Evolutionary conservation across 148 eudicot genomes (phyloP).

Genomic region (Rhododendron vialii): DNA sequence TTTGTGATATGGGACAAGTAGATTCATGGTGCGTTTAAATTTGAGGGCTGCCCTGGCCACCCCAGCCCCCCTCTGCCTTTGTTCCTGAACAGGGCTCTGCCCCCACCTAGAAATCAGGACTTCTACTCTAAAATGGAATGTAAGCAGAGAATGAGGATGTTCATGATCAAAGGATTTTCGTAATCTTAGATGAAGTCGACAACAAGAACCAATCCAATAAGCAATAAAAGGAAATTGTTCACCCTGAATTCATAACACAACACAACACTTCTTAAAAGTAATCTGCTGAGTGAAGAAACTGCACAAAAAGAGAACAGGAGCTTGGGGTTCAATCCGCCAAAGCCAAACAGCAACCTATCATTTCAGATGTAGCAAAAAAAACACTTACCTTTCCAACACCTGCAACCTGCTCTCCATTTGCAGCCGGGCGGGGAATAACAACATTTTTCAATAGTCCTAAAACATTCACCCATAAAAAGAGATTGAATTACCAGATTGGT

Average conservation of each 20-base stretch:
- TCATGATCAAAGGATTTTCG: not conserved
- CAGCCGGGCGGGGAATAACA: slow-evolving; percentile 70
- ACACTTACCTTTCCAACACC: slow-evolving; percentile 86
- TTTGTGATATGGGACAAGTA: too few relatives aligned
- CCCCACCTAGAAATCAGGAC: too few relatives aligned
- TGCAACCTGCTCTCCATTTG: slow-evolving; percentile 45
- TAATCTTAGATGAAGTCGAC: not conserved
- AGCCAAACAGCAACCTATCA: not conserved
- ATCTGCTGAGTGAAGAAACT: not conserved
- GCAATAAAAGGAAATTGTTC: not conserved
- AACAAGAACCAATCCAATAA: not conserved
- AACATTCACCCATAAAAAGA: not conserved
- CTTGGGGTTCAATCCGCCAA: not conserved
- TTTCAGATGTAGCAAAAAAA: not conserved
- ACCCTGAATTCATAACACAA: not conserved
- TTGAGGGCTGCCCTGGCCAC: too few relatives aligned
- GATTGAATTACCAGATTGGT: not conserved
- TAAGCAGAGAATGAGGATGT: not conserved
- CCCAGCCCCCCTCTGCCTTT: too few relatives aligned
- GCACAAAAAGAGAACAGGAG: not conserved
- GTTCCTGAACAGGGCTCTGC: too few relatives aligned
- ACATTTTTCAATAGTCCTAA: slow-evolving; percentile 66
- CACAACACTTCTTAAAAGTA: not conserved
- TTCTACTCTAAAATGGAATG: not conserved
- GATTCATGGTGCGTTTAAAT: too few relatives aligned